Evolutionary conservation across 352 stramenopile species (phyloP).

Genomic region (Phytophthora foliorum): DNA sequence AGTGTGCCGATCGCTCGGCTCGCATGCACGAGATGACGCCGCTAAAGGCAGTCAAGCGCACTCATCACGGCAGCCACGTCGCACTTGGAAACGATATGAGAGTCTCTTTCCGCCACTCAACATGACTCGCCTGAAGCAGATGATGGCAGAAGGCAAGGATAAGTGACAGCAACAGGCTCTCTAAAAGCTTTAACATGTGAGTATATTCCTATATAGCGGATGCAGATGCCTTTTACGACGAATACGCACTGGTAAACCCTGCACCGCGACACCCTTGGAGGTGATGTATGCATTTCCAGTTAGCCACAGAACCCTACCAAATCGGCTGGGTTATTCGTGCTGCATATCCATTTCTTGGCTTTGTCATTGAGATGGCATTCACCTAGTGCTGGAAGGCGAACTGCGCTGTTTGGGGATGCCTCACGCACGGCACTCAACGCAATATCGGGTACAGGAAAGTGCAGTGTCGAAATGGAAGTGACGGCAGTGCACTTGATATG

Average conservation of each 20-base stretch:
- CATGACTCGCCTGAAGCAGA: slow-evolving; percentile 49
- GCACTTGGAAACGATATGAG: slow-evolving; percentile 54
- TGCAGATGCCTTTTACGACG: no score
- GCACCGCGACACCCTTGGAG: no score
- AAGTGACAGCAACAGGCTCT: slow-evolving; percentile 8
- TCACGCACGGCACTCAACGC: slow-evolving; percentile 56
- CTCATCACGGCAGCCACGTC: slow-evolving; percentile 21
- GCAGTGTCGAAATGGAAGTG: slow-evolving; percentile 64
- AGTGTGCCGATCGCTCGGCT: slow-evolving; percentile 25
- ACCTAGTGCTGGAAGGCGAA: slow-evolving; percentile 29
- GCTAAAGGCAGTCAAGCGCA: slow-evolving; percentile 6
- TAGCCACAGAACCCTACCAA: background rate
- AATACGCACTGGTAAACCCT: no score
- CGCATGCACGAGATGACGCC: slow-evolving; percentile 4
- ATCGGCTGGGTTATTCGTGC: background rate
- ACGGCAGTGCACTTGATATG: slow-evolving; percentile 56
- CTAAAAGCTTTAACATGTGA: background rate
- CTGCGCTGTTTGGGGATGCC: slow-evolving; percentile 15
- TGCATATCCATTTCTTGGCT: background rate
- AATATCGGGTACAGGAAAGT: slow-evolving; percentile 47
- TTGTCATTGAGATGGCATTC: slow-evolving; percentile 5
- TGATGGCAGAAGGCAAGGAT: slow-evolving; percentile 38
- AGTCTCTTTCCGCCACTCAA: slow-evolving; percentile 53
- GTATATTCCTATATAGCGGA: no score
- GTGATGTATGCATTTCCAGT: background rate